Conservation (phyloP, 2,329 filamentous ascomycete genomes). For the Coniochaeta pulveracea region DNA sequence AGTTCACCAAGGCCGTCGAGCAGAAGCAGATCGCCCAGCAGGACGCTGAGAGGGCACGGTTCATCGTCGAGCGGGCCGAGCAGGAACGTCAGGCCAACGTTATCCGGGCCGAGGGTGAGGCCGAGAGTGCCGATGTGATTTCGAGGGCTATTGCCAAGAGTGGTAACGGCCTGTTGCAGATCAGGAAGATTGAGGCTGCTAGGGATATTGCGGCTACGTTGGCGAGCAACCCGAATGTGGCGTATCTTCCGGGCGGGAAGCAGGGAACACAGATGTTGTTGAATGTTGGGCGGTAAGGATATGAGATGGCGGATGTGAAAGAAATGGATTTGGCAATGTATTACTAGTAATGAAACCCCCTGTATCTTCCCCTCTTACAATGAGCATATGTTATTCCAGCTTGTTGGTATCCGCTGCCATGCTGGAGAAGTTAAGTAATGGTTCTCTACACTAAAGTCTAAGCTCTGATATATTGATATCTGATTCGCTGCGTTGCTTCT, state of each 20-base stretch:
- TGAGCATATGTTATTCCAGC: too few relatives aligned
- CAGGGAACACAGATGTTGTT: constrained; percentile 48
- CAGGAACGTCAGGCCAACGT: constrained; percentile 98
- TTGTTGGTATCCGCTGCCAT: too few relatives aligned
- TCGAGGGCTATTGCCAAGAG: constrained; percentile 85
- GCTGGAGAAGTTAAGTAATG: too few relatives aligned
- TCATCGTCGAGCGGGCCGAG: constrained; percentile 97
- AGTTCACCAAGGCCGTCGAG: constrained; percentile 97
- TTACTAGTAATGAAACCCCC: constrained; percentile 12
- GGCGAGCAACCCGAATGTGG: constrained; percentile 85
- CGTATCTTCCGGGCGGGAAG: constrained; percentile 75
- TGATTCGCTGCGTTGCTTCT: too few relatives aligned
- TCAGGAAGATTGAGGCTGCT: constrained; percentile 93
- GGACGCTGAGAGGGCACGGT: constrained; percentile 91
- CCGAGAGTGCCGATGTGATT: constrained; percentile 92
- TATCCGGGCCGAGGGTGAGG: constrained; percentile 95
- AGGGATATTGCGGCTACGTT: constrained; percentile 90
- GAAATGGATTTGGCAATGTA: constrained; percentile 8
- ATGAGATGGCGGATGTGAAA: not conserved
- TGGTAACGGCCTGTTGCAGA: constrained; percentile 89
- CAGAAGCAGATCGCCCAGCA: constrained; percentile 99
- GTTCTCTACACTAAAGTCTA: too few relatives aligned
- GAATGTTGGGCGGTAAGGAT: constrained; percentile 32
- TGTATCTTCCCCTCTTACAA: constrained; percentile 15
- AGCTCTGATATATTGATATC: too few relatives aligned